Percentiles rank a stretch among this genome's conserved stretches.
These are phyloP conservation scores for Plasmodium knowlesi DNA, from an alignment of 169 alveolate species.

Conservation along the genomic window DNA sequence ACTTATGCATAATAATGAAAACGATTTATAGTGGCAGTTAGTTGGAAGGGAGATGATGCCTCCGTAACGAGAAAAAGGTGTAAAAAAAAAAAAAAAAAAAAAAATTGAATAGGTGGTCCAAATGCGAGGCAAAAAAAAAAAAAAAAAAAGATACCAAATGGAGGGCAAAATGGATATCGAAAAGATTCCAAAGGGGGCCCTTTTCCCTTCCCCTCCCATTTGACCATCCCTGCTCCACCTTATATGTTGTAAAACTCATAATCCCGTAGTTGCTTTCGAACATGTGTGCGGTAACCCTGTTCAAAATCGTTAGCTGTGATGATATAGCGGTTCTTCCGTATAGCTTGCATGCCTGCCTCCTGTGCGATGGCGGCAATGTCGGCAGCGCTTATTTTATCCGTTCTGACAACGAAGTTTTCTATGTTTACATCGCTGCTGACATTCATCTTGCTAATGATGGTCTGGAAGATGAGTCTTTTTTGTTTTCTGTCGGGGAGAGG, in stretches of 20 bases:
- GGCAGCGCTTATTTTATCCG: conserved; percentile 98
- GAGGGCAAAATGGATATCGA: background rate
- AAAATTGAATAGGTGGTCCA: background rate
- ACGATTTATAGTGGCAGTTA: background rate
- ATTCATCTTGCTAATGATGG: conserved; percentile 98
- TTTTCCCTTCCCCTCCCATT: background rate
- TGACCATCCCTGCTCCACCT: background rate
- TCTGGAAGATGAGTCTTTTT: conserved; percentile 94
- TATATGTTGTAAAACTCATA: conserved; percentile 90
- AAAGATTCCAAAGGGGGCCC: background rate
- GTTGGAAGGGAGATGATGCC: background rate
- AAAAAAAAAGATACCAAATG: no score
- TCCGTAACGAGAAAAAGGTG: background rate
- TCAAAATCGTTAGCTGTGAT: conserved; percentile 93
- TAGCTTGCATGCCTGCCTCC: conserved; percentile 99
- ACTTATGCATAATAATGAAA: background rate
- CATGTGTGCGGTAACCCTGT: conserved; percentile 92
- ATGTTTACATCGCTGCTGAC: conserved; percentile 97
- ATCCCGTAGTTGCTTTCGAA: conserved; percentile 91
- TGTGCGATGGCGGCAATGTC: conserved; percentile 98
- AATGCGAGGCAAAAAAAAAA: no score
- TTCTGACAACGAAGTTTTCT: conserved; percentile 97
- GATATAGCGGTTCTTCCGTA: conserved; percentile 94
- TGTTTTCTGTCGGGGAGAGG: conserved; percentile 99
- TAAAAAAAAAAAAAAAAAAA: background rate